Evolutionary conservation across 345 rosid species (phyloP), one percentile per base, ranked within the genome.

Genomic region (Acer saccharum): DNA sequence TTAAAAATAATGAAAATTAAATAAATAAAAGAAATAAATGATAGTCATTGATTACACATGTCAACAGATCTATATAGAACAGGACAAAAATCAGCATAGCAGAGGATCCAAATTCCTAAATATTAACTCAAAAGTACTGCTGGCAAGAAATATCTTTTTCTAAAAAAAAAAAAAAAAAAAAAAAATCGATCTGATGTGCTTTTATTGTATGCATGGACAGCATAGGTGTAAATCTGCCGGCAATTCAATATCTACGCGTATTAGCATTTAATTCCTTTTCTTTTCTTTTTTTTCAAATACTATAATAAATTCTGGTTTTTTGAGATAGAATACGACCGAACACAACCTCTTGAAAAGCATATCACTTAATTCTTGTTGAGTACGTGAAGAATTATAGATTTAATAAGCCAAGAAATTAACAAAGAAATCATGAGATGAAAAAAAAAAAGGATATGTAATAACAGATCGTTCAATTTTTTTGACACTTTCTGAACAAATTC

Each of bases 401-500:
- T 21, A 57, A 17, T 57, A 6, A 57, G 55, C 55, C 18, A 3
- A 13, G 55, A 50, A 50, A 50, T 50, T 29, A 64, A 12, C 68
- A 13, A 65, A 2, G 17, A 25, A 41, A 32, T 60, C 17, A 14
- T 27, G 16, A 11, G 17, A 43, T 14, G 46, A 8, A 10, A 65
- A 10, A 65, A 50, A 69, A 69, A 72, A 32, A 32, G 5, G 35
- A 32, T 32, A 75, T 46, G 23, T 46, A 71, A 20, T 17, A 17
- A 35, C 39, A 46, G 18, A 48, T 67, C 7, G 29, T 72, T 78
- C 71, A 35, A 66, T 67, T 61, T 32, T 54, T 71, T 52, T 43
- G 46, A 27, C 7, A 55, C 44, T 27, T 39, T 60, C 61, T 80
- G 57, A 61, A 54, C 62, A 71, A 64, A 67, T 50, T 71, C 77